Conservation (phyloP, 2,329 filamentous ascomycete species). For the Xylariaceae sp. region DNA sequence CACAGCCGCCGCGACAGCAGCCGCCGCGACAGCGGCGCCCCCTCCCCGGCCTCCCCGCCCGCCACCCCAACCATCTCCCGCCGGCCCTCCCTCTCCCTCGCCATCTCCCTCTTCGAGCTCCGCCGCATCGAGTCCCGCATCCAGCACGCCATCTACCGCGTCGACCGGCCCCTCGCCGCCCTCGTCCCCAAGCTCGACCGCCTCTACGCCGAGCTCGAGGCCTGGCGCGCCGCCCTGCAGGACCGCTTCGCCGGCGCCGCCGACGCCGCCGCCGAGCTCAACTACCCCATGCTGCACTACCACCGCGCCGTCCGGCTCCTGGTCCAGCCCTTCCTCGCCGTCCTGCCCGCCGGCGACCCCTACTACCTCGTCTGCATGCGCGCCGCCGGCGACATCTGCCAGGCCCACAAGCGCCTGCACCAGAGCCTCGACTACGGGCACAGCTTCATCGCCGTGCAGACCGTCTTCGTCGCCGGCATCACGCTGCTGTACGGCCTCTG, state of each 20-base stretch:
- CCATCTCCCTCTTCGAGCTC: conserved; percentile 39
- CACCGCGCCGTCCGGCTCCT: conserved; percentile 45
- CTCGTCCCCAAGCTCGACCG: conserved; percentile 43
- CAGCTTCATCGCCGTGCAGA: conserved; percentile 39
- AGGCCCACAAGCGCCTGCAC: conserved; percentile 38
- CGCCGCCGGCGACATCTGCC: conserved; percentile 37
- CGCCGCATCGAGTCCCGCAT: conserved; percentile 45
- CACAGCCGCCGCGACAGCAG: conserved; percentile 24
- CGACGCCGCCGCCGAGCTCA: conserved; percentile 35
- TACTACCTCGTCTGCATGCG: conserved; percentile 39
- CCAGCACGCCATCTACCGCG: conserved; percentile 47
- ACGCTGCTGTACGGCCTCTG: conserved; percentile 35
- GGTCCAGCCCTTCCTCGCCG: conserved; percentile 45
- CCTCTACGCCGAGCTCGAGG: conserved; percentile 40
- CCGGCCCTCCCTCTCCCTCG: conserved; percentile 32
- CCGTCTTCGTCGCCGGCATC: conserved; percentile 37
- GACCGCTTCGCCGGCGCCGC: conserved; percentile 31
- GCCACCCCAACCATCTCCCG: conserved; percentile 2
- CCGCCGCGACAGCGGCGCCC: conserved; percentile 22
- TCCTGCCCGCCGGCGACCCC: conserved; percentile 40
- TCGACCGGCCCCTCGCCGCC: conserved; percentile 39
- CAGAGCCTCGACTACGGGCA: conserved; percentile 36
- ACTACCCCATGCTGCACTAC: conserved; percentile 46
- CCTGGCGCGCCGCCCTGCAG: conserved; percentile 39
- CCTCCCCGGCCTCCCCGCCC: neutral